Conservation (phyloP, 2,329 filamentous ascomycete genomes). For the Sclerotinia spermophila region DNA sequence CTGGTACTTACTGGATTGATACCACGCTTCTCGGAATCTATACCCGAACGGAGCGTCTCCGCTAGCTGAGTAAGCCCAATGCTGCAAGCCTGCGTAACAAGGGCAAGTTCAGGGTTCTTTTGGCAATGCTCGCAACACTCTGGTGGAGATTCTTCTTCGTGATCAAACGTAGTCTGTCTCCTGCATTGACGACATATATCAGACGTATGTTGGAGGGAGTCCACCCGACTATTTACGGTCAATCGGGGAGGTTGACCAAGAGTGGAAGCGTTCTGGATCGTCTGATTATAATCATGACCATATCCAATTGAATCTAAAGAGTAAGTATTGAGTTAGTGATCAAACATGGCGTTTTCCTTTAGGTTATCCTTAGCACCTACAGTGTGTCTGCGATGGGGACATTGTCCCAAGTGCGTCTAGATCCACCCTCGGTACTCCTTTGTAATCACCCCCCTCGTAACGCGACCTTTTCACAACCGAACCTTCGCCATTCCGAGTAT, state of each 20-base stretch:
- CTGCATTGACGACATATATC: constrained; percentile 31
- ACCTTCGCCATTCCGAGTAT: constrained; percentile 24
- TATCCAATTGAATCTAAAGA: constrained; percentile 23
- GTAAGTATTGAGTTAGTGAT: constrained; percentile 21
- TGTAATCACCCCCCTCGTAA: constrained; percentile 29
- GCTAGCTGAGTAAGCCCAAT: constrained; percentile 33
- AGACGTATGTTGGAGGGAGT: constrained; percentile 20
- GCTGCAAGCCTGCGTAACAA: constrained; percentile 29
- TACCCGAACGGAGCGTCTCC: constrained; percentile 32
- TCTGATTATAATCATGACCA: constrained; percentile 21
- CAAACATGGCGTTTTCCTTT: constrained; percentile 7
- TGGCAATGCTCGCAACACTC: constrained; percentile 29
- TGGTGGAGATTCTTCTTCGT: constrained; percentile 19
- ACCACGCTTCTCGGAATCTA: constrained; percentile 29
- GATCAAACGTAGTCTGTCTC: constrained; percentile 24
- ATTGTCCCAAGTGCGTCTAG: constrained; percentile 24
- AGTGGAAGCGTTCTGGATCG: constrained; percentile 19
- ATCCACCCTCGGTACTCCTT: constrained; percentile 20
- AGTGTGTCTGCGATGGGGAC: constrained; percentile 20
- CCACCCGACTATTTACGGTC: constrained; percentile 3
- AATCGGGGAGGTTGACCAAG: constrained; percentile 8
- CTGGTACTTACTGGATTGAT: constrained; percentile 31
- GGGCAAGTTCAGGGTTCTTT: constrained; percentile 28
- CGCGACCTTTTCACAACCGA: constrained; percentile 26
- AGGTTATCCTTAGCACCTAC: constrained; percentile 23